Percentiles rank a stretch among this genome's conserved stretches.
These are phyloP conservation scores for Saccharomyces hybrid DNA, from an alignment of 1,139 yeast genomes.

Conservation along the genomic window DNA sequence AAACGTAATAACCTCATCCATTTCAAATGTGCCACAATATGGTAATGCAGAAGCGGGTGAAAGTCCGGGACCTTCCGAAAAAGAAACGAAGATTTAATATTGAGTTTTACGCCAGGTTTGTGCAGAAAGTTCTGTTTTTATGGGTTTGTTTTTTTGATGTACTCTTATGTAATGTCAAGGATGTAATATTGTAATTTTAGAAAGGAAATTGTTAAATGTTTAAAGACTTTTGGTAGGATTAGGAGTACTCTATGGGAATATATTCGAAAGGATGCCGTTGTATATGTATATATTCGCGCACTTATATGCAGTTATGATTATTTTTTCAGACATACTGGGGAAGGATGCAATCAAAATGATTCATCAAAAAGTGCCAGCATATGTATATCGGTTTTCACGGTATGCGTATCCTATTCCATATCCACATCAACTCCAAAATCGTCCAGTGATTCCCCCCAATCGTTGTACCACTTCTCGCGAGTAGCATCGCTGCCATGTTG, in stretches of 20 bases:
- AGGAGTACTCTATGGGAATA: not conserved
- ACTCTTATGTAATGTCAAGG: not conserved
- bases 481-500: constrained; percentile 25
- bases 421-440: constrained; percentile 87
- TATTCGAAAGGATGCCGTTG: not conserved
- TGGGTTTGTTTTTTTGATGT: not conserved
- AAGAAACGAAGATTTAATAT: not conserved
- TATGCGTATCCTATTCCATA: constrained; percentile 36
- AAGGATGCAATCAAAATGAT: not conserved
- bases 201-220: not conserved
- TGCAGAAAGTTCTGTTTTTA: not conserved
- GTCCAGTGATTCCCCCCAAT: constrained; percentile 68
- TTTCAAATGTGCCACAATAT: not conserved
- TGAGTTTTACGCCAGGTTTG: not conserved
- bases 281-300: not conserved
- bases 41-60: not conserved
- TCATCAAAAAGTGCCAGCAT: not conserved
- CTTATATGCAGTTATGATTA: not conserved
- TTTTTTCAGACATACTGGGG: not conserved
- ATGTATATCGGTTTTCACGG: not conserved
- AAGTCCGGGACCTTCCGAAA: not conserved
- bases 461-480: constrained; percentile 62
- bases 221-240: not conserved
- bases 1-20: not conserved
- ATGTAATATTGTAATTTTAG: not conserved